Evolutionary conservation across 345 rosid species (phyloP).

Genomic region (Rhodomyrtus tomentosa): DNA sequence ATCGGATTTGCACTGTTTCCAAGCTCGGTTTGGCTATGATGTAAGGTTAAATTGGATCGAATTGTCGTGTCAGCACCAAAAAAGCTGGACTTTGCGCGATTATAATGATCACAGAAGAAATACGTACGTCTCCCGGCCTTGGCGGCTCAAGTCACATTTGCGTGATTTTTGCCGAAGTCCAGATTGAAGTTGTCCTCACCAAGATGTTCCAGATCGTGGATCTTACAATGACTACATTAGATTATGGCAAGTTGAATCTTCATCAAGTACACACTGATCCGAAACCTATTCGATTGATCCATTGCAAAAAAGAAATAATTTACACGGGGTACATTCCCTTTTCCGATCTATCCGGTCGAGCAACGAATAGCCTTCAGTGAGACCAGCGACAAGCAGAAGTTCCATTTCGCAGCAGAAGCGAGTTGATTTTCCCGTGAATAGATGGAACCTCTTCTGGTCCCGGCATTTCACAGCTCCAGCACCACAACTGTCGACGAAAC

Average conservation of each 20-base stretch:
- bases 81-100: not conserved
- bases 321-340: not conserved
- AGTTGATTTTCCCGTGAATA: not conserved
- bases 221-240: not conserved
- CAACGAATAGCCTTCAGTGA: not conserved
- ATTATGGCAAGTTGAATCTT: not conserved
- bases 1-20: not conserved
- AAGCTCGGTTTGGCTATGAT: not conserved
- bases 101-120: not conserved
- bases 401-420: not conserved
- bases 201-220: not conserved
- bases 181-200: not conserved
- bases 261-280: not conserved
- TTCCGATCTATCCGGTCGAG: not conserved
- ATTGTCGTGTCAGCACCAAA: not conserved
- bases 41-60: not conserved
- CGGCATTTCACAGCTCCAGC: constrained; percentile 49
- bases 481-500: constrained; percentile 57
- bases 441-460: not conserved
- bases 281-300: not conserved
- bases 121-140: not conserved
- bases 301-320: not conserved
- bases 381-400: not conserved
- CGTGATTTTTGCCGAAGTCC: not conserved
- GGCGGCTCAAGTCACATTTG: not conserved